Evolutionary conservation across 345 rosid genomes (phyloP), one percentile per base, ranked within the genome.

Genomic region (Syzygium grande): DNA sequence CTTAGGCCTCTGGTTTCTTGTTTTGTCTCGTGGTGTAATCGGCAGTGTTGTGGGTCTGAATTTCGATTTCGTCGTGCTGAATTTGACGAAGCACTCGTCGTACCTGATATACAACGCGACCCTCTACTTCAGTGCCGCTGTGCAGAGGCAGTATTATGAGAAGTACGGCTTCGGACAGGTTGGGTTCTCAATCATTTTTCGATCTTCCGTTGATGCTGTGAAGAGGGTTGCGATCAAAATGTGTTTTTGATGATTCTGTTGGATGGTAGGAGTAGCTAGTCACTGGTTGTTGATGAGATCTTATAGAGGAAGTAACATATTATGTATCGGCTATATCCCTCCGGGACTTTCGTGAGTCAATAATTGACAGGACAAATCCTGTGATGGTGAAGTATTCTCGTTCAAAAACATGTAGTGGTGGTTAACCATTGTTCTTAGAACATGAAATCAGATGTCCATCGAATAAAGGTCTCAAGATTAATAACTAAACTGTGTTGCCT

Each of bases 11-110:
- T 43, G n/a, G 9, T 51, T 14, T 38, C 86, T 52, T 53, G 46
- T 52, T 41, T 34, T 29, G 53, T 27, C 77, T 54, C 56, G 11
- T n/a, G 86, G 16, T 84, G 58, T 10, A 19, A 19, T 52, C 25
- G 38, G 38, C 89, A 97, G 97, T 80, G 99, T 97, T 84, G 96
- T 96, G 87, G 99, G 99, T n/a, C 88, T 97, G 93, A 97, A 94
- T 89, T 96, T 97, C 88, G 99, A 97, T 89, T 96, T 96, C 90
- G 97, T 95, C 89, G 12, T 96, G 88, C 92, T 96, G 92, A 97
- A 97, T 93, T 91, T 97, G 93, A 96, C 98, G 2, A 97, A 97
- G 91, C 99, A 97, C 91, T 95, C 98, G 19, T 96, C 99, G 73
- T 97, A 96, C 88, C 88, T 96, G 96, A 97, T 96, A 34, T 95